Base-by-base conservation (phyloP, 352 stramenopile genomes). In the Phytophthora europaea region DNA sequence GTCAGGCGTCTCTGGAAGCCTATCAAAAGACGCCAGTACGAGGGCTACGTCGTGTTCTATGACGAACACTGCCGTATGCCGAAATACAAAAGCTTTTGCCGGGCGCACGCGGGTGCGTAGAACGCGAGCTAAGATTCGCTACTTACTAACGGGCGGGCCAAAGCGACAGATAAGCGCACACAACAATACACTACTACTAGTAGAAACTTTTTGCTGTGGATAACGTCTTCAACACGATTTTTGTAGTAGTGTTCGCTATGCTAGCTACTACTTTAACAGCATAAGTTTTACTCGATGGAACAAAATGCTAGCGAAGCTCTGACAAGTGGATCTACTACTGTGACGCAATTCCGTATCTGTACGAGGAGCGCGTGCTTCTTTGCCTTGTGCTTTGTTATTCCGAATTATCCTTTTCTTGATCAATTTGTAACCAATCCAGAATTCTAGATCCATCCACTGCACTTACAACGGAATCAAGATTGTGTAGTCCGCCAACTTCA, bases 11-110 rank as follows among this genome's bases (percentile, higher is more conserved):
- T 72, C 2, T 65, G 47, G 65, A 66, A 72, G 22, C 57, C 65
- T 20, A 67, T 72, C 57, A 67, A 62, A 20, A 67, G 58, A 22
- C 57, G 58, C 65, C 36, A 65, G 10, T 70, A 68, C 18, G 23
- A 74, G 9, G 52, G 60, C 38, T 74, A 70, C n/a, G 34, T 31
- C 15, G 61, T 72, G 53, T 62, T 55, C 22, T 62, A 67, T 47
- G 10, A 54, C 8, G 54, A 75, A 26, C 28, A 75, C 26, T 66
- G 61, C 51, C 31, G 63, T 33, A 56, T 48, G 52, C 31, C 61
- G 2, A 51, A 63, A 22, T 69, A 69, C 38, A 36, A 12, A 1
- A 23, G 31, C 18, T 69, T 69, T 45, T 69, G 55, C 23, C 45
- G 45, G 43, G 26, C 58, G 23, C 53, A 57, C 22, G 31, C 52